These are phyloP conservation scores for Arthrobotrys conoides DNA, from an alignment of 2,329 filamentous ascomycete genomes.

Conservation along the genomic window DNA sequence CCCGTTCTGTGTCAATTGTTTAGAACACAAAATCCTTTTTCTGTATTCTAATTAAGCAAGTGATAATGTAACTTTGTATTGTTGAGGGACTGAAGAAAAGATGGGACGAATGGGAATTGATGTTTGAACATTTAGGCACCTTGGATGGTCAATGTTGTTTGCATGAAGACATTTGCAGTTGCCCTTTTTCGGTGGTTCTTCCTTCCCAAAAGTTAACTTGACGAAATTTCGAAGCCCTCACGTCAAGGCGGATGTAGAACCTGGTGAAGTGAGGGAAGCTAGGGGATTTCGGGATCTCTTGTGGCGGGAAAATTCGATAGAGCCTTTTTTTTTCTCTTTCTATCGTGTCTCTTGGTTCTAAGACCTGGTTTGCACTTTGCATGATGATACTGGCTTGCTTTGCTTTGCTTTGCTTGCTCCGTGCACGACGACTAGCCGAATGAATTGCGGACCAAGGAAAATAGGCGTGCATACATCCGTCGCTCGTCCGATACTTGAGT, in stretches of 20 bases:
- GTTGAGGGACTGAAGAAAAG: background rate
- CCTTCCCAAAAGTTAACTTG: background rate
- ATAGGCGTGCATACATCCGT: conserved; percentile 20
- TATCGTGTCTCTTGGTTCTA: background rate
- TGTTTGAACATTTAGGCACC: conserved; percentile 17
- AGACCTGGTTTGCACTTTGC: conserved; percentile 1
- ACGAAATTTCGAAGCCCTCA: background rate
- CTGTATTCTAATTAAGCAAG: background rate
- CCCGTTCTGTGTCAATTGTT: background rate
- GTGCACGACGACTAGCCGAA: conserved; percentile 27
- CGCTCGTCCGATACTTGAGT: conserved; percentile 32
- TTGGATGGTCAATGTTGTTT: background rate
- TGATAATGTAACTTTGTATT: background rate
- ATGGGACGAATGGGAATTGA: conserved; percentile 25
- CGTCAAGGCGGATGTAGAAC: background rate
- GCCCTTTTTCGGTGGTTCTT: conserved; percentile 2
- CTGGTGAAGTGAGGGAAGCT: conserved; percentile 11
- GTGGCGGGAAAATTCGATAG: conserved; percentile 18
- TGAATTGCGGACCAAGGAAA: background rate
- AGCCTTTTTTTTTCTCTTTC: background rate
- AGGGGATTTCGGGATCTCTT: conserved; percentile 45
- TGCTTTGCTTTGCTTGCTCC: too few species aligned
- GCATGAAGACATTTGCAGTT: conserved; percentile 25
- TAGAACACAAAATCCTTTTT: background rate
- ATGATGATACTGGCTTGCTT: conserved; percentile 38